phyloP scores from a whole-genome alignment of 2,329 filamentous ascomycete species.

The Fusarium siculi region DNA sequence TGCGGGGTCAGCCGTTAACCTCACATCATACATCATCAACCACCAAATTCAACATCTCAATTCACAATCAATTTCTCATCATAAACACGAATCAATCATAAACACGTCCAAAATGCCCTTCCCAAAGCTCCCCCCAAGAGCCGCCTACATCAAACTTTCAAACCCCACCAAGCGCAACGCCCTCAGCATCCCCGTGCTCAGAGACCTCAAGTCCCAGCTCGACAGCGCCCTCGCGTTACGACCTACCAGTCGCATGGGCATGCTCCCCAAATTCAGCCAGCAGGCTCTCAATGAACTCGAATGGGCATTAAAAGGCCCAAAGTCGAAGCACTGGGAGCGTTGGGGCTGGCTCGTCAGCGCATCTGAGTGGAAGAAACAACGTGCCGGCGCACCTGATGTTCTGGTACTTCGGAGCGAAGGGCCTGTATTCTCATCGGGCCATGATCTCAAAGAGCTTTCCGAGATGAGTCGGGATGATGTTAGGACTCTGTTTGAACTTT shows the following conservation, averaged over 20 bases:
- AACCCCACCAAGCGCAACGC: constrained; percentile 40
- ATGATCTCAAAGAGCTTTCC: constrained; percentile 39
- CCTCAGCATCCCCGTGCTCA: constrained; percentile 30
- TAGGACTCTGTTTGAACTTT: constrained; percentile 32
- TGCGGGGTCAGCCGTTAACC: background rate
- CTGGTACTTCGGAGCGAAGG: constrained; percentile 40
- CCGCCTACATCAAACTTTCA: constrained; percentile 32
- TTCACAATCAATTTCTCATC: too few species aligned
- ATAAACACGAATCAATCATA: background rate
- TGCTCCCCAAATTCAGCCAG: constrained; percentile 13
- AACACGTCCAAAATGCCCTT: background rate
- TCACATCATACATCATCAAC: background rate
- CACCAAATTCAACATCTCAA: background rate
- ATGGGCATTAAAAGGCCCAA: background rate
- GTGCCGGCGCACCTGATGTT: constrained; percentile 32
- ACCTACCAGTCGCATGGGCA: constrained; percentile 3
- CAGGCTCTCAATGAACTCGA: constrained; percentile 9
- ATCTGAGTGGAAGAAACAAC: constrained; percentile 35
- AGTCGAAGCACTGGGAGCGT: background rate
- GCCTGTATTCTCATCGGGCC: constrained; percentile 38
- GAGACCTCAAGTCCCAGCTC: constrained; percentile 35
- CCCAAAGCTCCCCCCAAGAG: constrained; percentile 28
- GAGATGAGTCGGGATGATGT: constrained; percentile 19
- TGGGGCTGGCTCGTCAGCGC: constrained; percentile 35
- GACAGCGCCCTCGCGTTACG: constrained; percentile 25